A percentile compares a stretch with the other conserved stretches of the same genome.
phyloP scores from a whole-genome alignment of 495 filamentous ascomycete species.

The Penicillium lividum region DNA sequence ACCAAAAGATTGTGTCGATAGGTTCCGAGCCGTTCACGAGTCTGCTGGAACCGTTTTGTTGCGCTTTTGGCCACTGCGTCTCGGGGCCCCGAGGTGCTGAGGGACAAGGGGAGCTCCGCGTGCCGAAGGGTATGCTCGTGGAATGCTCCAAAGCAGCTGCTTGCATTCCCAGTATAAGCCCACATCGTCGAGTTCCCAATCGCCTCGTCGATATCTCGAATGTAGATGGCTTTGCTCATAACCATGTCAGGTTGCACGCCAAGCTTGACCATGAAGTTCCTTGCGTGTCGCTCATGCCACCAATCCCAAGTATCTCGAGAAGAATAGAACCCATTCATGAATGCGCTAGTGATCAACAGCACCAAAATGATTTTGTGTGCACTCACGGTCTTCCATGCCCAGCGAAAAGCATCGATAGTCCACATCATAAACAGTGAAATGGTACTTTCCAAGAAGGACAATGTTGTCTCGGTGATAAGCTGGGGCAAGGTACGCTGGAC shows the following conservation, averaged over 20 bases:
- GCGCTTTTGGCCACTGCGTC: constrained; percentile 56
- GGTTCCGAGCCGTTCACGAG: constrained; percentile 74
- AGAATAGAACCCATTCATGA: constrained; percentile 71
- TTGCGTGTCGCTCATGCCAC: constrained; percentile 83
- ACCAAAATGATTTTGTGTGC: constrained; percentile 74
- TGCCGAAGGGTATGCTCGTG: constrained; percentile 41
- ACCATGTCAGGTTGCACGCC: constrained; percentile 75
- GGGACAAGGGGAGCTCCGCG: constrained; percentile 28
- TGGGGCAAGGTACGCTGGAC: constrained; percentile 64
- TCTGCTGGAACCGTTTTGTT: constrained; percentile 67
- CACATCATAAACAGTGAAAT: constrained; percentile 73
- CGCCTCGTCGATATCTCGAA: constrained; percentile 77
- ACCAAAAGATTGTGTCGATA: constrained; percentile 94
- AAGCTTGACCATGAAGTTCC: constrained; percentile 73
- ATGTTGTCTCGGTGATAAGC: constrained; percentile 68
- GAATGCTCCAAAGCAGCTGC: constrained; percentile 49
- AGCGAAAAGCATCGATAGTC: constrained; percentile 61
- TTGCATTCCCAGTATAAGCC: constrained; percentile 35
- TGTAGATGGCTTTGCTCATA: constrained; percentile 83
- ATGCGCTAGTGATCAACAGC: constrained; percentile 63
- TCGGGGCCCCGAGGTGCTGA: constrained; percentile 36
- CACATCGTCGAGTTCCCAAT: constrained; percentile 47
- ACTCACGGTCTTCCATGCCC: constrained; percentile 66
- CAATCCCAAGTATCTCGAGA: constrained; percentile 67
- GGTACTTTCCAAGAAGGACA: constrained; percentile 68